Evolutionary conservation across 495 filamentous ascomycete species (phyloP), one percentile per base, ranked within the genome.

Genomic region (Penicillium angulare): DNA sequence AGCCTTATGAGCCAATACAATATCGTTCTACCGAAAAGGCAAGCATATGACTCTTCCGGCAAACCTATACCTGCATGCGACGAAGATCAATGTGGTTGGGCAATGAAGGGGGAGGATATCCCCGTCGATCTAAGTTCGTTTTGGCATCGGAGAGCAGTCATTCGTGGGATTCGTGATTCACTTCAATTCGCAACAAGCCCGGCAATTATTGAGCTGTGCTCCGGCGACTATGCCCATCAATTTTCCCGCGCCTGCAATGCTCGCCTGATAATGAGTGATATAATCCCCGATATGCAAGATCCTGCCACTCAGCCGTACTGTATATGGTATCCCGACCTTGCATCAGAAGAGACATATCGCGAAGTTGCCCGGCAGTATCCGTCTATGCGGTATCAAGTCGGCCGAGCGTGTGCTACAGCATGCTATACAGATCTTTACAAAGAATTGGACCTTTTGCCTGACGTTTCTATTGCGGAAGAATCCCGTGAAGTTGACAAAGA

Each of bases 251-350:
- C 53, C 29, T 36, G 34, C 27, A 72, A 69, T 60, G 68, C 70
- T 34, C 65, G 67, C 36, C 44, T 36, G 35, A 71, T 74, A 39
- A 74, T 74, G 68, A 69, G 65, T 60, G 56, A 66, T 47, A 43
- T 49, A 16, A 61, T 74, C 26, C 67, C 69, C 18, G 56, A 61
- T 48, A 60, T 72, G 46, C 40, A 56, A 22, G 32, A 62, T 26
- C 47, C 61, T 22, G 59, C 59, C 17, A 50, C 57, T 10, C 34
- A 63, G 31, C 69, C 72, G 20, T 77, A 77, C 56, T 74, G 71
- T 45, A 68, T 77, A 17, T 75, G 72, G 72, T 49, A 75, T 52
- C 71, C 71, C 9, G 58, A 69, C 0, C 22, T 61, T 20, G 59
- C 70, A 32, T 45, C 34, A 10, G 69, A 74, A 55, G 53, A 63